Conservation (phyloP, 345 rosid species). For the Gossypium stocksii region DNA sequence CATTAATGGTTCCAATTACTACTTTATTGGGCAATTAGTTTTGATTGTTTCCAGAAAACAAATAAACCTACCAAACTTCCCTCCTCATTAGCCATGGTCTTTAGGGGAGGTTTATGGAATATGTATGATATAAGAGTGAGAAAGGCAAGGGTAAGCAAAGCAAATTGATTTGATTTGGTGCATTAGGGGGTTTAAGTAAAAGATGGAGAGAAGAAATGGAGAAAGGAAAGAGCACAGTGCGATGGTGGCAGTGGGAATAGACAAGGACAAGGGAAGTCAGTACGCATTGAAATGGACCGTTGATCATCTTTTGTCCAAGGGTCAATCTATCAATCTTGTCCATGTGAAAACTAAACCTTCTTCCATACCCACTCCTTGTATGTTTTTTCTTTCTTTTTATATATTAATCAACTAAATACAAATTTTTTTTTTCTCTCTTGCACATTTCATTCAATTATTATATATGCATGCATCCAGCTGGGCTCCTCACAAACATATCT, state of each 20-base stretch:
- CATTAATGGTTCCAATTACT: neutral
- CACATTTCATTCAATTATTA: too few species aligned
- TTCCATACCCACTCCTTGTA: slow-evolving; percentile 40
- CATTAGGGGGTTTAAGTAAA: neutral
- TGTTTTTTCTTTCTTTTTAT: neutral
- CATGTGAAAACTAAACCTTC: slow-evolving; percentile 48
- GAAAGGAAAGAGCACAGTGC: slow-evolving; percentile 29
- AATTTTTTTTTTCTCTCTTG: too few species aligned
- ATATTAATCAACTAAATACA: too few species aligned
- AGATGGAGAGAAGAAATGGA: slow-evolving; percentile 17
- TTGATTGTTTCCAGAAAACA: neutral
- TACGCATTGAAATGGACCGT: slow-evolving; percentile 72
- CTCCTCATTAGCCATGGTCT: neutral
- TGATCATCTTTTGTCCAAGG: slow-evolving; percentile 50
- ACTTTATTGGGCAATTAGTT: neutral
- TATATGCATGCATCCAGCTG: slow-evolving; percentile 30
- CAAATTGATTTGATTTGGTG: neutral
- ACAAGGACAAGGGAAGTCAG: slow-evolving; percentile 76
- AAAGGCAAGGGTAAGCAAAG: neutral
- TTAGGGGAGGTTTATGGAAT: neutral
- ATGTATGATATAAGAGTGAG: neutral
- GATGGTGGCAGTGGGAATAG: slow-evolving; percentile 63
- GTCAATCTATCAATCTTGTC: slow-evolving; percentile 61
- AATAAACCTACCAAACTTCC: neutral
- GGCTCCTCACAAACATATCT: slow-evolving; percentile 20